phyloP scores from a whole-genome alignment of 2,329 filamentous ascomycete species.

The Penicillium sp. region DNA sequence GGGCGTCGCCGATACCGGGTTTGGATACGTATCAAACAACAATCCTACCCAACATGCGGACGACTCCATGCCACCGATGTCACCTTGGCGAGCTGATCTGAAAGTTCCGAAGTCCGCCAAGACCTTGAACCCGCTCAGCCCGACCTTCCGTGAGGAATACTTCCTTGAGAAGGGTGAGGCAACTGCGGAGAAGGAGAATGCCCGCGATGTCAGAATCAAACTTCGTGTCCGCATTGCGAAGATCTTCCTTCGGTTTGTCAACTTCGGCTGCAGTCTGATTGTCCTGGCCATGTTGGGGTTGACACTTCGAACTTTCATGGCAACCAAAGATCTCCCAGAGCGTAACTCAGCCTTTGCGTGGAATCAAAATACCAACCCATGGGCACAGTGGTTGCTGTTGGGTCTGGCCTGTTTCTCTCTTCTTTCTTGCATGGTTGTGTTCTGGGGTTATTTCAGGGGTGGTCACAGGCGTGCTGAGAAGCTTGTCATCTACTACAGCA shows the following conservation, averaged over 20 bases:
- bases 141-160: slow-evolving; percentile 87
- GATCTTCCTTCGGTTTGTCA: slow-evolving; percentile 89
- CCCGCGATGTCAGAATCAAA: slow-evolving; percentile 86
- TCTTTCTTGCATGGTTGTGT: slow-evolving; percentile 73
- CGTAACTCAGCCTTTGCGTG: slow-evolving; percentile 83
- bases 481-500: slow-evolving; percentile 90
- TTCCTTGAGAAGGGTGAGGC: slow-evolving; percentile 81
- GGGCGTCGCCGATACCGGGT: slow-evolving; percentile 78
- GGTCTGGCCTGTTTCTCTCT: slow-evolving; percentile 79
- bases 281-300: slow-evolving; percentile 86
- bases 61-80: slow-evolving; percentile 66
- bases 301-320: slow-evolving; percentile 90
- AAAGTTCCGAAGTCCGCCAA: slow-evolving; percentile 80
- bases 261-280: slow-evolving; percentile 95
- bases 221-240: slow-evolving; percentile 89
- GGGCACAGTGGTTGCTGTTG: slow-evolving; percentile 87
- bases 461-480: slow-evolving; percentile 90
- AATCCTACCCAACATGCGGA: slow-evolving; percentile 50
- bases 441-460: slow-evolving; percentile 82
- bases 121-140: slow-evolving; percentile 78
- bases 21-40: slow-evolving; percentile 77
- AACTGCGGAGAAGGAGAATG: slow-evolving; percentile 81
- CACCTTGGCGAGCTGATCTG: slow-evolving; percentile 86
- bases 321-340: slow-evolving; percentile 71
- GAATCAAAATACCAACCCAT: slow-evolving; percentile 75